phyloP scores from a whole-genome alignment of 257 asterid genomes.

The Solanum sitiens region DNA sequence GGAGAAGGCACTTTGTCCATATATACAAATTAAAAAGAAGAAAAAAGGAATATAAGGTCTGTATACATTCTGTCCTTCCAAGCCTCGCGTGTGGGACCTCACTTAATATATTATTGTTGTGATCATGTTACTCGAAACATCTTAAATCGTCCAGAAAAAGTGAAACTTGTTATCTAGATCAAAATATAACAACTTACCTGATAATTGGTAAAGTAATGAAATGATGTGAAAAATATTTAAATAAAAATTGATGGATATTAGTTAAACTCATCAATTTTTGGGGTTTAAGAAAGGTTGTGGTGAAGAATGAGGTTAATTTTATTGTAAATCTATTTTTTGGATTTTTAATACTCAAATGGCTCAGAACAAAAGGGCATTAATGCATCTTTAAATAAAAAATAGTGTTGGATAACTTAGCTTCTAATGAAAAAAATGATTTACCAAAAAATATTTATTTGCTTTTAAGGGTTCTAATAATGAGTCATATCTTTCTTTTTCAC shows the following conservation, averaged over 20 bases:
- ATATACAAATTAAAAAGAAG: background rate
- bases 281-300: background rate
- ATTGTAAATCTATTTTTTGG: background rate
- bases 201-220: background rate
- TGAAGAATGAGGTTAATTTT: background rate
- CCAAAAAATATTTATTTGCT: background rate
- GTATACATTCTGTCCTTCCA: too few species aligned
- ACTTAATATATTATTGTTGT: too few species aligned
- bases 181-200: background rate
- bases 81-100: too few species aligned
- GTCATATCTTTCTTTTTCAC: background rate
- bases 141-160: background rate
- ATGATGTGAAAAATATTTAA: background rate
- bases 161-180: background rate
- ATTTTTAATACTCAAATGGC: background rate
- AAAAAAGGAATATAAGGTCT: background rate
- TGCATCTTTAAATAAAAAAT: background rate
- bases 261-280: background rate
- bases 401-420: background rate
- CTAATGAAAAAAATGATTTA: background rate
- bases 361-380: background rate
- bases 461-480: background rate
- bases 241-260: background rate
- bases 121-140: background rate
- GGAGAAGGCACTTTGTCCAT: slow-evolving; percentile 3